phyloP scores from a whole-genome alignment of 441 rosid genomes.

The Daphne laureola region DNA sequence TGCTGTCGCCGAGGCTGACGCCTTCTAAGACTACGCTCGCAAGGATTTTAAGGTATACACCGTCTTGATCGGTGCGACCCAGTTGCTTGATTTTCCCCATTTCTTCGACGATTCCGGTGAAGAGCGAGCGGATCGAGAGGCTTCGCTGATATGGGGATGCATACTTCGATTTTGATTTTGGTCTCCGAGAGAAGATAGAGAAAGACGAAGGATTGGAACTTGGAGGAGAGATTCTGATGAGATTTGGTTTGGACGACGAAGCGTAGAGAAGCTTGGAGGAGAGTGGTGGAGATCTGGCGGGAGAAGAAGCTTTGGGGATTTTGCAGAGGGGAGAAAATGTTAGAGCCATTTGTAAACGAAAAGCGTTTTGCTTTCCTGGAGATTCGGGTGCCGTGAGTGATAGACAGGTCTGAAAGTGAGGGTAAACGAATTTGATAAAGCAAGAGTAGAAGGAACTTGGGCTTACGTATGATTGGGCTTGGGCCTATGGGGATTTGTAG shows the following conservation, averaged over 20 bases:
- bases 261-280: constrained; percentile 6
- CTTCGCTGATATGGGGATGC: constrained; percentile 11
- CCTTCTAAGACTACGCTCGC: constrained; percentile 55
- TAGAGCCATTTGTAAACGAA: constrained; percentile 30
- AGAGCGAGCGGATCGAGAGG: constrained; percentile 38
- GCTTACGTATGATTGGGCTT: too few species aligned
- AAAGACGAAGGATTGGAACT: constrained; percentile 14
- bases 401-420: too few species aligned
- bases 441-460: too few species aligned
- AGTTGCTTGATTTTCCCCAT: constrained; percentile 55
- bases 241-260: constrained; percentile 4
- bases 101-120: constrained; percentile 85
- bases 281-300: constrained; percentile 8
- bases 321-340: constrained; percentile 14
- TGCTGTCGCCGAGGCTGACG: constrained; percentile 73
- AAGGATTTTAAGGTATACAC: constrained; percentile 46
- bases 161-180: constrained; percentile 16
- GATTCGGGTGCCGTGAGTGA: too few species aligned
- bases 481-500: too few species aligned
- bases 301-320: constrained; percentile 17
- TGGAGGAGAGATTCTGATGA: constrained; percentile 17
- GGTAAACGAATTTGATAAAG: too few species aligned
- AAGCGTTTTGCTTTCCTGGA: background rate
- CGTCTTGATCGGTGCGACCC: constrained; percentile 47
- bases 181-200: constrained; percentile 19